A percentile compares a stretch with the other conserved stretches of the same genome.
Conservation (phyloP, 805 yeast genomes). For the Yarrowia keelungensis region DNA sequence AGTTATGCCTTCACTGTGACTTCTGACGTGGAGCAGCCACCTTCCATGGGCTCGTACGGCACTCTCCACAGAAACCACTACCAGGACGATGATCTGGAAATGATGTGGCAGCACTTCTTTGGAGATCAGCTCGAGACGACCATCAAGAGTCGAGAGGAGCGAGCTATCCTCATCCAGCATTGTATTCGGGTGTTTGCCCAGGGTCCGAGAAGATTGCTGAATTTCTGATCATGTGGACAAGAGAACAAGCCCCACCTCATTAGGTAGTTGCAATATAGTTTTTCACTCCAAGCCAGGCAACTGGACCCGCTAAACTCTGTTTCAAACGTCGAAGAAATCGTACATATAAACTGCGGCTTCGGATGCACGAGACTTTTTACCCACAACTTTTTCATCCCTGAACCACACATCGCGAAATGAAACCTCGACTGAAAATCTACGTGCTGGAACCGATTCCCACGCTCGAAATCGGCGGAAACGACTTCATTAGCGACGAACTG, state of each 20-base stretch:
- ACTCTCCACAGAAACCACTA: constrained; percentile 6
- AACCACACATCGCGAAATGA: neutral
- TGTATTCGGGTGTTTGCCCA: constrained; percentile 32
- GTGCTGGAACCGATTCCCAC: constrained; percentile 22
- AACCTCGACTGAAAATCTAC: constrained; percentile 2
- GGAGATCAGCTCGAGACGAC: constrained; percentile 14
- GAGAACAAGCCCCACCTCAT: no score
- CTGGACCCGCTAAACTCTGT: no score
- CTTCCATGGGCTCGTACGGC: constrained; percentile 16
- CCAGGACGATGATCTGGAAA: constrained; percentile 28
- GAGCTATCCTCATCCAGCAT: neutral
- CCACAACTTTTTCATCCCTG: no score
- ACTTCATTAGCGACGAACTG: neutral
- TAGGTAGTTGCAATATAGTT: no score
- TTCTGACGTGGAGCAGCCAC: constrained; percentile 13
- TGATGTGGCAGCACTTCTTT: constrained; percentile 20
- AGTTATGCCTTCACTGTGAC: constrained; percentile 13
- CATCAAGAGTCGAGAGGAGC: constrained; percentile 2
- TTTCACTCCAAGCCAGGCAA: no score
- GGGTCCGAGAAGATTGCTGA: constrained; percentile 3
- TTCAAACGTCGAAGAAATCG: no score
- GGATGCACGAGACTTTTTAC: neutral
- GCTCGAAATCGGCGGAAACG: constrained; percentile 3
- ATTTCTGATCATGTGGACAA: neutral
- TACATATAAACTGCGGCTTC: no score